Evolutionary conservation across 495 filamentous ascomycete species (phyloP), one percentile per base, ranked within the genome.

Genomic region (Lophiostoma macrostomum): DNA sequence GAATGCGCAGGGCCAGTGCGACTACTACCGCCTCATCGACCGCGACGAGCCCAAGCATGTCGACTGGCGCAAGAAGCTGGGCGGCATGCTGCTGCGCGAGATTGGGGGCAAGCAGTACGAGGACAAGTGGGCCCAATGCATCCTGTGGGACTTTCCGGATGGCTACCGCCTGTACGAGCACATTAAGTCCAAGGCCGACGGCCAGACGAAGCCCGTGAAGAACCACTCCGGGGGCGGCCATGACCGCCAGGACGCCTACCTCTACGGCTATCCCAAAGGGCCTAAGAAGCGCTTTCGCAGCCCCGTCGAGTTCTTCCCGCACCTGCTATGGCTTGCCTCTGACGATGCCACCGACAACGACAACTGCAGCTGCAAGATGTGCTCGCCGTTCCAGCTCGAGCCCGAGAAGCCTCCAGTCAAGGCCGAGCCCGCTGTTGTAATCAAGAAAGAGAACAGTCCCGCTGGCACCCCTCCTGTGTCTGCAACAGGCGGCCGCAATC

Each of bases 191-290:
- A 69, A 68, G 52, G 64, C 58, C 14, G 68, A 65, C 25, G 63
- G 58, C 42, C 66, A 71, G 13, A 64, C 63, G 38, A 69, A 71
- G 59, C 50, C 58, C 30, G 51, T 63, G 40, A 72, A 71, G 39
- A 72, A 63, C 20, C 69, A 73, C 52, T 67, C 67, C 6, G 69
- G 59, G 18, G 67, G 65, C 14, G 63, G 63, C 27, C 74, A 75
- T 50, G 70, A 76, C 38, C 65, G 73, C 23, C 71, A 76, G 59
- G 82, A 84, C 61, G 76, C 73, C 14, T 84, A 82, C 64, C 70
- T 85, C 2, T 84, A 83, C 53, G 81, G 81, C 24, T 75, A 84
- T 55, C 81, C 80, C 1, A 60, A 69, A 24, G 81, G 80, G 2
- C 72, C 74, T 13, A 78, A 73, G 50, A 83, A 83, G 64, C 72